A percentile compares a stretch with the other conserved stretches of the same genome.
These are phyloP conservation scores for Conticribra guillardii DNA, from an alignment of 108 stramenopile species.

Conservation along the genomic window DNA sequence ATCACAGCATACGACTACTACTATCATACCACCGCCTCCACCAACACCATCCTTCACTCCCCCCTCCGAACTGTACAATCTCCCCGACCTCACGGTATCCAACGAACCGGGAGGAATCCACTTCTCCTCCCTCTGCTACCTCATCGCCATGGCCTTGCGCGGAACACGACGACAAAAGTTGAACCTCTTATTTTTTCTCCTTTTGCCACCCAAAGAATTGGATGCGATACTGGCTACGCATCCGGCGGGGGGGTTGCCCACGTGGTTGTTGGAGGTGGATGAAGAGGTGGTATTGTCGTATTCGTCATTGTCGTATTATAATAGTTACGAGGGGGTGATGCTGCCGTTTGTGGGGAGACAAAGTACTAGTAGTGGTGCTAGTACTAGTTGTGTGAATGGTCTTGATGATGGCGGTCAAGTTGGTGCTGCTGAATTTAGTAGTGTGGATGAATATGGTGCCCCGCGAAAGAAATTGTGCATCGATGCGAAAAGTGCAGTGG, in stretches of 20 bases:
- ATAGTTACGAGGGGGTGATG: constrained; percentile 61
- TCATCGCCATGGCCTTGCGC: constrained; percentile 66
- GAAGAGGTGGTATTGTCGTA: constrained; percentile 56
- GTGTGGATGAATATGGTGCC: no score
- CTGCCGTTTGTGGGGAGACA: constrained; percentile 25
- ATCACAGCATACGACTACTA: no score
- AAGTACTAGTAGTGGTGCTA: not conserved
- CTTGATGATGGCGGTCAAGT: not conserved
- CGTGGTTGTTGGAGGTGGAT: constrained; percentile 80
- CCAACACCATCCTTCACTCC: constrained; percentile 26
- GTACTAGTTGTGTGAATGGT: not conserved
- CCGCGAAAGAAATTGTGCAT: constrained; percentile 13
- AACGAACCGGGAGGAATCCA: constrained; percentile 58
- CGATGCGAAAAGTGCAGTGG: constrained; percentile 28
- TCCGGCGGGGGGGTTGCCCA: constrained; percentile 80
- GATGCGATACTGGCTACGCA: constrained; percentile 56
- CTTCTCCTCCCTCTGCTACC: constrained; percentile 56
- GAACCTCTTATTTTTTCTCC: constrained; percentile 72
- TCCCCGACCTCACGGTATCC: constrained; percentile 23
- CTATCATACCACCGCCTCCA: constrained; percentile 19
- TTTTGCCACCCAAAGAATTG: constrained; percentile 62
- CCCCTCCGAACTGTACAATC: constrained; percentile 38
- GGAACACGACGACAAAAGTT: constrained; percentile 74
- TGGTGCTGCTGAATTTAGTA: not conserved
- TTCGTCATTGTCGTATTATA: constrained; percentile 76